Conservation (phyloP, 352 stramenopile species). For the Globisporangium cylindrosporum region DNA sequence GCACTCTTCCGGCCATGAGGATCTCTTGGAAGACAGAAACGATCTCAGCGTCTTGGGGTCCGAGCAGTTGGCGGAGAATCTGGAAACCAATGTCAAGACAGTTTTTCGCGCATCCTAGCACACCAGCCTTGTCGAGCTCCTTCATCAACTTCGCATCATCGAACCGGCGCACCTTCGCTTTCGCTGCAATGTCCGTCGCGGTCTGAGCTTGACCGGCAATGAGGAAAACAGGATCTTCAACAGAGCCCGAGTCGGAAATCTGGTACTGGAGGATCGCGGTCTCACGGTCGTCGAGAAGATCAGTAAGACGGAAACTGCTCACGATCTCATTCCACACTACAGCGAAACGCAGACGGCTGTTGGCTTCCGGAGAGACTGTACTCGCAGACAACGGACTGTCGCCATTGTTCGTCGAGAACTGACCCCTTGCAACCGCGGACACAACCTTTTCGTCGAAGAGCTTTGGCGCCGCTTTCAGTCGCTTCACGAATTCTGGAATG, state of each 20-base stretch:
- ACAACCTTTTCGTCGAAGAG: conserved; percentile 84
- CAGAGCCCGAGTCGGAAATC: conserved; percentile 75
- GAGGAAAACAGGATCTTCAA: conserved; percentile 86
- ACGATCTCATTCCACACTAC: conserved; percentile 90
- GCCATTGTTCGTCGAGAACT: conserved; percentile 52
- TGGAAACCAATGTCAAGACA: conserved; percentile 79
- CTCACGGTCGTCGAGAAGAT: conserved; percentile 85
- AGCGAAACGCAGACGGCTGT: conserved; percentile 79
- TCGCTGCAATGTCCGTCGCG: conserved; percentile 61
- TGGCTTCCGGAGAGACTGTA: conserved; percentile 59
- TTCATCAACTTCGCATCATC: conserved; percentile 65
- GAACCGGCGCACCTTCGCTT: conserved; percentile 51
- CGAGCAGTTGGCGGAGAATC: conserved; percentile 79
- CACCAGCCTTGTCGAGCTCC: conserved; percentile 69
- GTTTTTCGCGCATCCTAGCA: conserved; percentile 73
- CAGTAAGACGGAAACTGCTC: conserved; percentile 84
- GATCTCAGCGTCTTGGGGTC: conserved; percentile 58
- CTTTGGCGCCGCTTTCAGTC: conserved; percentile 53
- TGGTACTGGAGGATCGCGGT: conserved; percentile 88
- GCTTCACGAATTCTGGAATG: conserved; percentile 71
- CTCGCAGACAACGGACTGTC: conserved; percentile 52
- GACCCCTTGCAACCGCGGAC: conserved; percentile 58
- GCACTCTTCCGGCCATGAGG: conserved; percentile 43
- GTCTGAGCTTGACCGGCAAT: conserved; percentile 78
- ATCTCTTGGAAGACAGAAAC: conserved; percentile 72